Conservation (phyloP, 2,329 filamentous ascomycete species). For the Alternaria postmessia region DNA sequence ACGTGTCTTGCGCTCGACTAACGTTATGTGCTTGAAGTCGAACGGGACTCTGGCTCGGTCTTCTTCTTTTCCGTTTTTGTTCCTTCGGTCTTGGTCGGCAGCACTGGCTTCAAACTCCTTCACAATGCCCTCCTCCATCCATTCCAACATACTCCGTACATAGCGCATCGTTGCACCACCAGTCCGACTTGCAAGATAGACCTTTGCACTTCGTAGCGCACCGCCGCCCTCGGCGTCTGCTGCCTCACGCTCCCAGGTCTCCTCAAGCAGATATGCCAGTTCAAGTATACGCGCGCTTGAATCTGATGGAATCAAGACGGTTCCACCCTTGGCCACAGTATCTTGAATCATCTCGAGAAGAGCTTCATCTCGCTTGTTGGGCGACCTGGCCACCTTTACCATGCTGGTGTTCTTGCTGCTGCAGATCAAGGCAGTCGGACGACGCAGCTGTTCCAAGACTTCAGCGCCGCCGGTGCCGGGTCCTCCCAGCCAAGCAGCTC, state of each 20-base stretch:
- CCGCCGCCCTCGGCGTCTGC: conserved; percentile 47
- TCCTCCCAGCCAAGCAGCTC: conserved; percentile 91
- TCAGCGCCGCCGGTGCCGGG: conserved; percentile 82
- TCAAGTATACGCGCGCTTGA: conserved; percentile 95
- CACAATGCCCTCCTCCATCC: conserved; percentile 97
- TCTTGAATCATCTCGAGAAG: conserved; percentile 82
- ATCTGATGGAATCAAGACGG: conserved; percentile 91
- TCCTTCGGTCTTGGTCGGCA: conserved; percentile 43
- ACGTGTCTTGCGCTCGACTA: conserved; percentile 83
- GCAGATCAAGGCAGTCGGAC: conserved; percentile 92
- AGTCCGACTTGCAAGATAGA: conserved; percentile 87
- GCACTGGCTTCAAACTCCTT: conserved; percentile 80
- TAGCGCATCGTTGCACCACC: conserved; percentile 89
- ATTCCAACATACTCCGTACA: conserved; percentile 94
- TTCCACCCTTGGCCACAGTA: conserved; percentile 82
- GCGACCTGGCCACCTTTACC: conserved; percentile 73
- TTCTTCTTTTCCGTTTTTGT: conserved; percentile 51
- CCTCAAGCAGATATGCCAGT: conserved; percentile 89
- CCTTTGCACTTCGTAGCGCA: conserved; percentile 60
- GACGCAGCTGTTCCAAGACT: conserved; percentile 90
- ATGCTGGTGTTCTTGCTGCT: conserved; percentile 82
- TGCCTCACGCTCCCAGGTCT: conserved; percentile 72
- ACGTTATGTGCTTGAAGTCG: conserved; percentile 84
- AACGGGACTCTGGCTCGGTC: conserved; percentile 75
- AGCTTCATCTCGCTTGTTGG: conserved; percentile 83